A percentile compares a stretch with the other conserved stretches of the same genome.
These are phyloP conservation scores for Metschnikowia hibisci DNA, from an alignment of 805 yeast genomes.

Conservation along the genomic window DNA sequence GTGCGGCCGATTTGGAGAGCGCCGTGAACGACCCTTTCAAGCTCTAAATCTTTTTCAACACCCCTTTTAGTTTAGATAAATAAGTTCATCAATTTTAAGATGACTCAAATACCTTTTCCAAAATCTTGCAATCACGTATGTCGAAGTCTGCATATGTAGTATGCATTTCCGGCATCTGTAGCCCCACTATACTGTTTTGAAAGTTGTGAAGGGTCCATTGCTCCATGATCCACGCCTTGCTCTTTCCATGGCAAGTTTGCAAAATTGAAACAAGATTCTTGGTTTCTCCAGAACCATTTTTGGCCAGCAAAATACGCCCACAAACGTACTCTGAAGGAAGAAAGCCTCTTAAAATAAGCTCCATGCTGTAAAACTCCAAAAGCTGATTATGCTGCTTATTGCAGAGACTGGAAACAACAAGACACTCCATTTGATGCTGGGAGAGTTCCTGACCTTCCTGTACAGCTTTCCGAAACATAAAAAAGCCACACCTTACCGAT, in stretches of 20 bases:
- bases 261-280: not conserved
- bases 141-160: slow-evolving; percentile 18
- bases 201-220: not conserved
- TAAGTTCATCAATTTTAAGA: too few species aligned
- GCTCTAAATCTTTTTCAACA: not conserved
- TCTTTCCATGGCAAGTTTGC: not conserved
- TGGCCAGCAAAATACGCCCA: not conserved
- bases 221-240: not conserved
- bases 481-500: slow-evolving; percentile 24
- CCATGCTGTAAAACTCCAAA: slow-evolving; percentile 9
- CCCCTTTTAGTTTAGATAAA: not conserved
- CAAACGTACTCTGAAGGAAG: not conserved
- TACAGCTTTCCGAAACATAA: slow-evolving; percentile 22
- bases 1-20: slow-evolving; percentile 34
- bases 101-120: slow-evolving; percentile 14
- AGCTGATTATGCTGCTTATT: slow-evolving; percentile 8
- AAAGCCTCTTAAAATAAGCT: not conserved
- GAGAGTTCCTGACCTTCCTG: slow-evolving; percentile 7
- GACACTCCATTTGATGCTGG: slow-evolving; percentile 5
- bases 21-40: slow-evolving; percentile 25
- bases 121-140: slow-evolving; percentile 23
- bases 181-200: not conserved
- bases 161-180: slow-evolving; percentile 11
- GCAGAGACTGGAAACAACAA: slow-evolving; percentile 19
- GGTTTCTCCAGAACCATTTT: not conserved